Evolutionary conservation across 306 rosid species (phyloP), one percentile per base, ranked within the genome.

Genomic region (Prunus salicina): DNA sequence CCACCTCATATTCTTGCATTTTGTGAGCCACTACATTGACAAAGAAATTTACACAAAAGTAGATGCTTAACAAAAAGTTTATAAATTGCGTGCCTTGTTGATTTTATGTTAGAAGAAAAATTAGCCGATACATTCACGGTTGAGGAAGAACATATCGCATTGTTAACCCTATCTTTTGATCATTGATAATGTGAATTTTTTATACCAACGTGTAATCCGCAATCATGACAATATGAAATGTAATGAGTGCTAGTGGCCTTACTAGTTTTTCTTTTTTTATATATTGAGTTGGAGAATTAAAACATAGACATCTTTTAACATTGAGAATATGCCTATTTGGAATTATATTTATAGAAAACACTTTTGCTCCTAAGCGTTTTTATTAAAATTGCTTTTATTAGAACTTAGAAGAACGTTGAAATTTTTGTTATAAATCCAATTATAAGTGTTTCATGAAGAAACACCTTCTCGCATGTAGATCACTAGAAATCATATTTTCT

Each of bases 1-100:
- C 94, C 83, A 80, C 62, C 64, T 5, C 16, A 63, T 61, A 34
- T 50, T 49, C 49, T 69, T 76, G 46, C 77, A 60, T 76, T 9
- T 38, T 41, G 16, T n/a, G 24, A 46, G 68, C 53, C 72, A 53
- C 25, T 50, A 22, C 28, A 4, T 32, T 64, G 69, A 34, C 69
- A 15, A 34, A 64, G 2, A 64, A 27, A 19, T 62, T 28, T 27
- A 30, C n/a, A 9, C 20, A 7, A 62, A 14, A 62, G 62, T 20
- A 9, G 15, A 52, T 4, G 62, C 19, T 5, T 62, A 15, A 60
- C 8, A 60, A 24, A 25, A 60, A 4, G 64, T 25, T 60, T 60
- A 25, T 24, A 15, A 27, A 15, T 27, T 27, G n/a, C 8, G 43
- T 6, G 67, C 24, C 41, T 13, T 28, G 41, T 27, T 61, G 66